Evolutionary conservation across 257 asterid genomes (phyloP), one percentile per base, ranked within the genome.

Genomic region (Cruciata laevipes): DNA sequence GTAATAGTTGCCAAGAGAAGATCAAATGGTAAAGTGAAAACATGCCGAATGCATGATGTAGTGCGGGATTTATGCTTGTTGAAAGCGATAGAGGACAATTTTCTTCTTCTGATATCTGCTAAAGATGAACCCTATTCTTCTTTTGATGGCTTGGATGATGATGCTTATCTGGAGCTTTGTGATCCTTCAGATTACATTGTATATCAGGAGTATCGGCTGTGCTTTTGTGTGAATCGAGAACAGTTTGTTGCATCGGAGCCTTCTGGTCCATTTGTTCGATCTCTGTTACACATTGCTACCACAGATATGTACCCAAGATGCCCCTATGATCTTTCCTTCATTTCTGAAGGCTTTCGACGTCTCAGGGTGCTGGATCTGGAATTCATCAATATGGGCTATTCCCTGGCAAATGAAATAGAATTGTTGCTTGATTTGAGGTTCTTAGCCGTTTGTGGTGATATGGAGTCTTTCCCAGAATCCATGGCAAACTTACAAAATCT

Each of bases 221-320:
- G 55, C 16, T 47, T 47, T 47, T 17, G n/a, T 47, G 20, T 47
- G 20, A 14, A 16, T 47, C 55, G 55, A 47, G 55, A 47, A 17
- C 55, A 47, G 55, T 47, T 47, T 47, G 55, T 47, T 47, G 55
- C 55, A 47, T 47, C 55, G n/a, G 55, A 47, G 55, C 55, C 55
- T 47, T 47, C 55, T 47, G 55, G 55, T 47, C 55, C 55, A 17
- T 47, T 16, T 47, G 55, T 47, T 47, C 55, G 55, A 14, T 47
- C 55, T 47, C 55, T 47, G n/a, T 17, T 47, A 14, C 55, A 47
- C 55, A 47, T 14, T 47, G 55, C 55, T 7, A 47, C 55, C 55
- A 47, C 55, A 3, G 55, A 47, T 47, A 47, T 47, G 55, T 47
- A 47, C 16, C 55, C 55, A 0, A 47, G 55, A 47, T 47, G 55